Conservation (phyloP, 345 rosid species). For the Brassica cretica region DNA sequence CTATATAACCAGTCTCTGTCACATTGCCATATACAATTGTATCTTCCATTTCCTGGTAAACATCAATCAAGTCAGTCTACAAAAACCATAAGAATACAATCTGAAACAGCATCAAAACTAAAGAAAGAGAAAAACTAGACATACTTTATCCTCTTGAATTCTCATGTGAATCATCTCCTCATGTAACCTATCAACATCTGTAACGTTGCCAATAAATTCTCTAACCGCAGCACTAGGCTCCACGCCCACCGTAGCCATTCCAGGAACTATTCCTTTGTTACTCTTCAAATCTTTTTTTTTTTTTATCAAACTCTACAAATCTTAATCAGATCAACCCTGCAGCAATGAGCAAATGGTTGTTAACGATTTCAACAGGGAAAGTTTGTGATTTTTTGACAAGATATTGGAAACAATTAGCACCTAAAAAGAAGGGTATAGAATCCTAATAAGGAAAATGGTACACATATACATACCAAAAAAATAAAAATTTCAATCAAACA, state of each 20-base stretch:
- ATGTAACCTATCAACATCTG: neutral
- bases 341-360: neutral
- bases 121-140: neutral
- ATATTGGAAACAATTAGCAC: neutral
- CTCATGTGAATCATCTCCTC: neutral
- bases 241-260: neutral
- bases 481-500: neutral
- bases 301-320: neutral
- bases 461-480: neutral
- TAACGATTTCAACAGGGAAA: neutral
- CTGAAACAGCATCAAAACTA: neutral
- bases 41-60: neutral
- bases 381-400: neutral
- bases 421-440: neutral
- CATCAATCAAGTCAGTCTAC: neutral
- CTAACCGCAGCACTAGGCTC: neutral
- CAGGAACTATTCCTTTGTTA: neutral
- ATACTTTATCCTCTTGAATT: neutral
- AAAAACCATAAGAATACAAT: neutral
- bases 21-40: neutral
- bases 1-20: neutral
- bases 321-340: neutral
- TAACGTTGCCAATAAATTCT: neutral
- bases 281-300: neutral
- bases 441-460: neutral